Conservation (phyloP, 306 rosid genomes). For the Elaeagnus macrophylla region DNA sequence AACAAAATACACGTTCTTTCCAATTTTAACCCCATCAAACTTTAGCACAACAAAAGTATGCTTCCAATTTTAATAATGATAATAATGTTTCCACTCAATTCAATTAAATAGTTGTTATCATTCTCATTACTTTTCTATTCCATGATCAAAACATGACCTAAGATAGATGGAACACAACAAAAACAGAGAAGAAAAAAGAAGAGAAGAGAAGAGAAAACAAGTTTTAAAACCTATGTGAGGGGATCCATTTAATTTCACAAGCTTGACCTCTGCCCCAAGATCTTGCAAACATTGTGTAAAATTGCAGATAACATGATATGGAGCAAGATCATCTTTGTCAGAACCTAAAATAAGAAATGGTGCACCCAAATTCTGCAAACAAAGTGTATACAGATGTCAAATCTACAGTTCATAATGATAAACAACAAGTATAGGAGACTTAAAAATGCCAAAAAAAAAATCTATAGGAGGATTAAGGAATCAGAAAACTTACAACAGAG, state of each 20-base stretch:
- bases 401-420: not conserved
- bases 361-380: slow-evolving; percentile 66
- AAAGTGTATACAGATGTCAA: no score
- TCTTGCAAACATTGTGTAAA: slow-evolving; percentile 61
- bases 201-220: not conserved
- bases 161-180: no score
- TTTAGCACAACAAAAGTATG: no score
- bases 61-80: no score
- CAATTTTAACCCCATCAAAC: no score
- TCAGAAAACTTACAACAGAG: slow-evolving; percentile 61
- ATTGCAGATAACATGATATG: slow-evolving; percentile 46
- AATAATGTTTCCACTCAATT: no score
- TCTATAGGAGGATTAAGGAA: not conserved
- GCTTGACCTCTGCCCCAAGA: slow-evolving; percentile 73
- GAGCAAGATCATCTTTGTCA: slow-evolving; percentile 72
- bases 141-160: no score
- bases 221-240: slow-evolving; percentile 59
- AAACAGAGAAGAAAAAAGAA: not conserved
- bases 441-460: slow-evolving; percentile 1
- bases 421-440: slow-evolving; percentile 2
- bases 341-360: slow-evolving; percentile 86
- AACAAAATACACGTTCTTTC: no score
- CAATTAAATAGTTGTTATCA: no score
- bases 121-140: no score
- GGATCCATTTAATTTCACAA: slow-evolving; percentile 65